Evolutionary conservation across 495 filamentous ascomycete genomes (phyloP).

Genomic region (Chaetomium cochliodes): DNA sequence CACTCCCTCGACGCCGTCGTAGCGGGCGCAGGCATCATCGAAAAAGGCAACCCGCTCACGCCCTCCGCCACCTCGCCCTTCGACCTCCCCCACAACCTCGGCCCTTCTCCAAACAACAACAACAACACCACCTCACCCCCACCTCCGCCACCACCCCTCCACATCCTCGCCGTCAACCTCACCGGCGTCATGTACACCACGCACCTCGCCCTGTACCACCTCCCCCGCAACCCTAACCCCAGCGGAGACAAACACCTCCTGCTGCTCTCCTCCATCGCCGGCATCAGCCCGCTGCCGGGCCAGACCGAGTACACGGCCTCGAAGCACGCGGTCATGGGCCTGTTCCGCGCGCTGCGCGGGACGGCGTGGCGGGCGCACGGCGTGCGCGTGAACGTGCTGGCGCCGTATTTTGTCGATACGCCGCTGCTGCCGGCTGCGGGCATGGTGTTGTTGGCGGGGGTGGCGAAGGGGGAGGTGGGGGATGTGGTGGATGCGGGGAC

Average conservation of each 20-base stretch:
- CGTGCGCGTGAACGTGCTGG: constrained; percentile 59
- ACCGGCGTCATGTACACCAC: constrained; percentile 63
- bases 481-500: constrained; percentile 49
- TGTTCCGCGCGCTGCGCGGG: constrained; percentile 57
- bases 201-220: constrained; percentile 61
- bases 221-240: constrained; percentile 26
- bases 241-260: constrained; percentile 50
- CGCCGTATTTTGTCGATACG: constrained; percentile 68
- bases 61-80: constrained; percentile 32
- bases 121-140: too few species aligned
- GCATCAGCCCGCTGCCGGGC: constrained; percentile 46
- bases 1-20: constrained; percentile 61
- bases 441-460: constrained; percentile 54
- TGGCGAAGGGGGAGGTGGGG: constrained; percentile 48
- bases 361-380: constrained; percentile 43
- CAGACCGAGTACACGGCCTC: constrained; percentile 56
- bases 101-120: constrained; percentile 29
- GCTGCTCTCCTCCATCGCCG: constrained; percentile 57
- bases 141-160: constrained; percentile 46
- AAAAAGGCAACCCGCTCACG: constrained; percentile 22
- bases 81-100: constrained; percentile 39
- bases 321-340: constrained; percentile 64
- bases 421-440: constrained; percentile 48
- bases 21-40: constrained; percentile 66
- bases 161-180: constrained; percentile 60